Percentiles rank a stretch among this genome's conserved stretches.
These are phyloP conservation scores for Penicillium decumbens DNA, from an alignment of 2,329 filamentous ascomycete species.

Conservation along the genomic window DNA sequence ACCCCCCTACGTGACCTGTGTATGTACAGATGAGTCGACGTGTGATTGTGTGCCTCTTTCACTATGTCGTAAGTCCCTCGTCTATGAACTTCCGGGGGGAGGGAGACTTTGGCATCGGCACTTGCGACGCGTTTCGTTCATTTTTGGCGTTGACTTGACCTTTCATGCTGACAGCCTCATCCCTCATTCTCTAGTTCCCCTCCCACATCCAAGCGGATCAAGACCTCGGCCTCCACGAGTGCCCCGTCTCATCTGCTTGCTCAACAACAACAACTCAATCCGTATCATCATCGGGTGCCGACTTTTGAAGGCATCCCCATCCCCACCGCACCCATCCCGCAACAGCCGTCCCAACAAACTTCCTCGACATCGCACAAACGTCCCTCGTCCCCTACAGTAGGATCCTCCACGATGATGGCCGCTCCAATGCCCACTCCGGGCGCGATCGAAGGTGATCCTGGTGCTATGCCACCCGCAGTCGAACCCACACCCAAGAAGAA, in stretches of 20 bases:
- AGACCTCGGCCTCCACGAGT: slow-evolving; percentile 36
- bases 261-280: slow-evolving; percentile 39
- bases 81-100: slow-evolving; percentile 24
- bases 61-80: slow-evolving; percentile 41
- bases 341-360: slow-evolving; percentile 18
- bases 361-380: slow-evolving; percentile 39
- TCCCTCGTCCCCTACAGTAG: slow-evolving; percentile 38
- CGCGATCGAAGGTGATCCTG: slow-evolving; percentile 29
- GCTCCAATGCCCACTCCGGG: slow-evolving; percentile 29
- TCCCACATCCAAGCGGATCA: slow-evolving; percentile 42
- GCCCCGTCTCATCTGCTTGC: slow-evolving; percentile 35
- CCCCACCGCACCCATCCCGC: slow-evolving; percentile 32
- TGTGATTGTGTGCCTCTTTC: slow-evolving; percentile 35
- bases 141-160: slow-evolving; percentile 7
- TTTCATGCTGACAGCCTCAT: slow-evolving; percentile 2
- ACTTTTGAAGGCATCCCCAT: slow-evolving; percentile 41
- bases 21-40: slow-evolving; percentile 39
- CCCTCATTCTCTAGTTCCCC: slow-evolving; percentile 30
- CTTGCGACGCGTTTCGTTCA: slow-evolving; percentile 10
- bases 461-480: slow-evolving; percentile 20
- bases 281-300: slow-evolving; percentile 31
- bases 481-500: slow-evolving; percentile 61
- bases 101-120: slow-evolving; percentile 20
- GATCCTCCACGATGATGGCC: slow-evolving; percentile 36
- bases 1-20: slow-evolving; percentile 30